Conservation (phyloP, 2,329 filamentous ascomycete species). For the Dactylella cylindrospora region DNA sequence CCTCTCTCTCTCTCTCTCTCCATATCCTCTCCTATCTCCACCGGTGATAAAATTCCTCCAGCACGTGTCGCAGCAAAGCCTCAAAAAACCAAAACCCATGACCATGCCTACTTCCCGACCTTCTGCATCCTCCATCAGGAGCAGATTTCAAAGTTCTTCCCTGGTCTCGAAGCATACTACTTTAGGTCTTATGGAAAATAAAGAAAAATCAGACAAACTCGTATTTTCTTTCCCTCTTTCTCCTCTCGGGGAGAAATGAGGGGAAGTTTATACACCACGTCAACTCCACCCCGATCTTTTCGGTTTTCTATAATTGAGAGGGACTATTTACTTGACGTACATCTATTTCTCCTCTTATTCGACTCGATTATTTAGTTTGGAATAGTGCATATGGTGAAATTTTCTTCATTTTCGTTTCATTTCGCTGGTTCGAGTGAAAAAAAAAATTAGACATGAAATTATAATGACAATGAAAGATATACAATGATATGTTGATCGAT, state of each 20-base stretch:
- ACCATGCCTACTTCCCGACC: conserved; percentile 45
- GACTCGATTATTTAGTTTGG: not conserved
- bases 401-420: no score
- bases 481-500: no score
- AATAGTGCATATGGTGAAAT: not conserved
- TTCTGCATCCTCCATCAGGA: conserved; percentile 9
- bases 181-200: conserved; percentile 44
- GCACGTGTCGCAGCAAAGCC: no score
- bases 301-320: conserved; percentile 37
- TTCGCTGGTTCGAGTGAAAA: no score
- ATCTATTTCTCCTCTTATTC: conserved; percentile 6
- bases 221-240: not conserved
- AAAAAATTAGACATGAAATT: no score
- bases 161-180: conserved; percentile 45
- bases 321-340: conserved; percentile 45
- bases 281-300: conserved; percentile 45
- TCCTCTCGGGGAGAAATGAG: not conserved
- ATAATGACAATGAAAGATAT: no score
- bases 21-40: no score
- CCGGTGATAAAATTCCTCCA: no score
- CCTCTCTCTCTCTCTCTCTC: no score
- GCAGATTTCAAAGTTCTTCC: conserved; percentile 40
- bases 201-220: conserved; percentile 35
- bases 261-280: no score
- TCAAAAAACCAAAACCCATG: conserved; percentile 19